phyloP scores from a whole-genome alignment of 495 filamentous ascomycete species.

The Achaetomiella virescens region DNA sequence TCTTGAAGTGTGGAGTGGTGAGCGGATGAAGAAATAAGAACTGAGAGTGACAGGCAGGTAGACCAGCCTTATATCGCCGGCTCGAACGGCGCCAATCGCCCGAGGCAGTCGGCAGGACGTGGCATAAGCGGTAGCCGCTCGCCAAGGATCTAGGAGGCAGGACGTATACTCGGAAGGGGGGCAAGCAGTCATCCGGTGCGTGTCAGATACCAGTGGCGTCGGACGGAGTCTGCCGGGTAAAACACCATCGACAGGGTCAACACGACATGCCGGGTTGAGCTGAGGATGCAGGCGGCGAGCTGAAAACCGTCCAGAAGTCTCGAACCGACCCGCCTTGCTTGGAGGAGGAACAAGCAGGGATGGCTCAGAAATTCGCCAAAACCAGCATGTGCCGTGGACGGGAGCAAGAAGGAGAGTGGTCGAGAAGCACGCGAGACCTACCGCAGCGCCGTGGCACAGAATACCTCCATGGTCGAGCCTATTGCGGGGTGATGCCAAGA shows the following conservation, averaged over 20 bases:
- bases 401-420: neutral
- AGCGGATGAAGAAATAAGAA: constrained; percentile 36
- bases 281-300: constrained; percentile 1
- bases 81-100: constrained; percentile 12
- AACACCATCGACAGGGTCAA: constrained; percentile 30
- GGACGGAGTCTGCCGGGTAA: constrained; percentile 36
- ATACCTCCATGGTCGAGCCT: constrained; percentile 27
- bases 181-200: constrained; percentile 39
- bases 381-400: constrained; percentile 6
- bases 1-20: constrained; percentile 30
- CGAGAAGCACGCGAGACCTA: constrained; percentile 15
- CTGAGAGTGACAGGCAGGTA: constrained; percentile 14
- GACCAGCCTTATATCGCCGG: constrained; percentile 38
- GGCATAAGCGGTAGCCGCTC: constrained; percentile 32
- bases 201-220: constrained; percentile 38
- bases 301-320: neutral
- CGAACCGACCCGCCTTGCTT: neutral
- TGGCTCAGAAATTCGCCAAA: neutral
- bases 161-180: constrained; percentile 37
- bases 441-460: constrained; percentile 34
- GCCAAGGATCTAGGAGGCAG: constrained; percentile 35
- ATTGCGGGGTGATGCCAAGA: constrained; percentile 14
- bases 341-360: neutral
- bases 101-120: constrained; percentile 22
- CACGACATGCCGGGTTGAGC: constrained; percentile 11